Percentiles rank a stretch among this genome's conserved stretches.
phyloP scores from a whole-genome alignment of 176 grass and related monocot genomes.

The Echinochloa phyllopogon region DNA sequence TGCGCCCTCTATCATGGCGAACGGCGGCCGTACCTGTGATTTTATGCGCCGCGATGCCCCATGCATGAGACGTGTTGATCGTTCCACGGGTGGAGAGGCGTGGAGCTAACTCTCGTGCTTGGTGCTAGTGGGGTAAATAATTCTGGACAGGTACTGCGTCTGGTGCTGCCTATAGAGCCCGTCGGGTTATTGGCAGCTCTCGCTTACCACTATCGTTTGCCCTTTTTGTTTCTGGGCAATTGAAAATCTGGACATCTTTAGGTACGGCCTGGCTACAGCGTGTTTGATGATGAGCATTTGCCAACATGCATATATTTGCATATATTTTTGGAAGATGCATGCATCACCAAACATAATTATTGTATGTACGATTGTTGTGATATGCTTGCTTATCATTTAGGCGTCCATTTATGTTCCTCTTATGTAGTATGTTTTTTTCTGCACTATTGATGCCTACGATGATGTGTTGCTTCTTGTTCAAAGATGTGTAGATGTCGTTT shows the following conservation, averaged over 20 bases:
- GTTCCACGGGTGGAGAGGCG: neutral
- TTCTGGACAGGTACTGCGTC: neutral
- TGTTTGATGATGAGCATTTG: neutral
- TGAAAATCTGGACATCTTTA: constrained; percentile 29
- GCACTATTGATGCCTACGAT: neutral
- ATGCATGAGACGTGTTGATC: constrained; percentile 18
- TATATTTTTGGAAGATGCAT: neutral
- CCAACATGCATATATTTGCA: neutral
- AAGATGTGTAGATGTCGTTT: neutral
- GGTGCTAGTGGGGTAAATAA: neutral
- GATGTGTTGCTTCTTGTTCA: neutral
- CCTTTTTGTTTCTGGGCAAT: neutral
- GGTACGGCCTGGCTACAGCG: constrained; percentile 31
- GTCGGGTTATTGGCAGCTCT: neutral
- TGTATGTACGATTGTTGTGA: neutral
- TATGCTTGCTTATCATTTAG: neutral
- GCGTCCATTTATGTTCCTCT: neutral
- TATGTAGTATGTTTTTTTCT: neutral
- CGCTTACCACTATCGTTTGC: constrained; percentile 33
- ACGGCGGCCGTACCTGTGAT: constrained; percentile 48
- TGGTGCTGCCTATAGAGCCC: neutral
- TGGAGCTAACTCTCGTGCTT: neutral
- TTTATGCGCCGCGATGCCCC: constrained; percentile 44
- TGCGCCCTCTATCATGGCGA: neutral
- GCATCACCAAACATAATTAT: neutral